Percentiles rank a stretch among this genome's conserved stretches.
These are phyloP conservation scores for Vigna radiata DNA, from an alignment of 306 rosid species.

Conservation along the genomic window DNA sequence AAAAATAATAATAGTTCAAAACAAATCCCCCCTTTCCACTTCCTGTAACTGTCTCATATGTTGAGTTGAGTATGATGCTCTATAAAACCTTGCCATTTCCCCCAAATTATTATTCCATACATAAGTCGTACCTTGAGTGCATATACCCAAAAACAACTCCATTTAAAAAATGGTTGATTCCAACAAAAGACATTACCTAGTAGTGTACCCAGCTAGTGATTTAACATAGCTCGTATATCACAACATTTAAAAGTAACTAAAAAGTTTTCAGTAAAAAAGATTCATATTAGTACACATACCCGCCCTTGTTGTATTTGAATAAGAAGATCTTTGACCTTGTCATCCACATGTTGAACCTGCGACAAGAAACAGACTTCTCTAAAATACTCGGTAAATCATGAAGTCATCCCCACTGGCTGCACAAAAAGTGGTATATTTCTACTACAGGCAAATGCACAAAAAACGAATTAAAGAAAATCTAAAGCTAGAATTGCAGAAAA, in stretches of 20 bases:
- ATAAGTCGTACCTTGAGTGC: neutral
- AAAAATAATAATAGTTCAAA: neutral
- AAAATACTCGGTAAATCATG: neutral
- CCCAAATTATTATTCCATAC: constrained; percentile 10
- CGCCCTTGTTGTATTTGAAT: constrained; percentile 69
- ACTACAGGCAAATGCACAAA: neutral
- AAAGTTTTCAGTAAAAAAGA: neutral
- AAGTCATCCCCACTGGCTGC: neutral
- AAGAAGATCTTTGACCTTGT: constrained; percentile 71
- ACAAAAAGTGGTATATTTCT: neutral
- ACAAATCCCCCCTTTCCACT: constrained; percentile 11
- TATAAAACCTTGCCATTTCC: neutral
- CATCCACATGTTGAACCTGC: constrained; percentile 77
- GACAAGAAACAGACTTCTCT: constrained; percentile 26
- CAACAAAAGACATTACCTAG: constrained; percentile 1
- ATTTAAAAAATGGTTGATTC: neutral
- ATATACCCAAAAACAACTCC: neutral
- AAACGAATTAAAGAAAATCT: neutral
- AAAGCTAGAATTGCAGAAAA: neutral
- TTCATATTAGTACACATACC: constrained; percentile 56
- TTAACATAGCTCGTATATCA: constrained; percentile 1
- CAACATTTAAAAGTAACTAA: neutral
- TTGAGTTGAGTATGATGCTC: constrained; percentile 1
- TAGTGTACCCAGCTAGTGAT: neutral
- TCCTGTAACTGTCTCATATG: neutral